Conservation (phyloP, 306 rosid species). For the cucumber (Cucumis sativus) region DNA sequence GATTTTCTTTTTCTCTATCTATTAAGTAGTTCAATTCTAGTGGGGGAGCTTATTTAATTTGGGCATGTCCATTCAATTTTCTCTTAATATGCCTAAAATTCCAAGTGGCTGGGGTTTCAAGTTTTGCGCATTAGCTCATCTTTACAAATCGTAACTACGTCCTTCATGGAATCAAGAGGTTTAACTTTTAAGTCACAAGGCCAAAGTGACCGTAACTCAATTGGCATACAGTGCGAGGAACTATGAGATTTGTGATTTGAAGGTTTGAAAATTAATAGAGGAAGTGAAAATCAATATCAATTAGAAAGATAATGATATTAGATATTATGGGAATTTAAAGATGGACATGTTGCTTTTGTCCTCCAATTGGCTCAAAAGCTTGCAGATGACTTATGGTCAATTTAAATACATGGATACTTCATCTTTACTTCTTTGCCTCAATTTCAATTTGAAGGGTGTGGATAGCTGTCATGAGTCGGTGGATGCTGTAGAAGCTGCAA, state of each 20-base stretch:
- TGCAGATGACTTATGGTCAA: no score
- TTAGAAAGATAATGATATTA: no score
- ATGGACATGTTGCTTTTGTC: no score
- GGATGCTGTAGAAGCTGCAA: conserved; percentile 77
- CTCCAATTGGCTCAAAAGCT: no score
- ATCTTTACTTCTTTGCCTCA: background rate
- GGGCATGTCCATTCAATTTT: background rate
- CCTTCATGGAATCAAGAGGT: background rate
- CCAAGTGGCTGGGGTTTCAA: background rate
- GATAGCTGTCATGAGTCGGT: conserved; percentile 68
- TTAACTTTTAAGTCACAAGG: background rate
- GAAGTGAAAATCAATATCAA: no score
- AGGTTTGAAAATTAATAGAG: no score
- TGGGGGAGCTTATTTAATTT: background rate
- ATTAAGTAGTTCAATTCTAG: background rate
- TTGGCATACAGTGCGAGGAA: no score
- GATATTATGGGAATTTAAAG: no score
- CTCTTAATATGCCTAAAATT: background rate
- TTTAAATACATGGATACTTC: no score
- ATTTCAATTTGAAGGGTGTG: conserved; percentile 41
- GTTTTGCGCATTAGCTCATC: background rate
- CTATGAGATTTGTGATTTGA: no score
- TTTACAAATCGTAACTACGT: background rate
- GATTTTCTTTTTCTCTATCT: background rate
- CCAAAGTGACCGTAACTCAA: no score